Conservation (phyloP, 305 asterid species). For the Euphrasia arctica region DNA sequence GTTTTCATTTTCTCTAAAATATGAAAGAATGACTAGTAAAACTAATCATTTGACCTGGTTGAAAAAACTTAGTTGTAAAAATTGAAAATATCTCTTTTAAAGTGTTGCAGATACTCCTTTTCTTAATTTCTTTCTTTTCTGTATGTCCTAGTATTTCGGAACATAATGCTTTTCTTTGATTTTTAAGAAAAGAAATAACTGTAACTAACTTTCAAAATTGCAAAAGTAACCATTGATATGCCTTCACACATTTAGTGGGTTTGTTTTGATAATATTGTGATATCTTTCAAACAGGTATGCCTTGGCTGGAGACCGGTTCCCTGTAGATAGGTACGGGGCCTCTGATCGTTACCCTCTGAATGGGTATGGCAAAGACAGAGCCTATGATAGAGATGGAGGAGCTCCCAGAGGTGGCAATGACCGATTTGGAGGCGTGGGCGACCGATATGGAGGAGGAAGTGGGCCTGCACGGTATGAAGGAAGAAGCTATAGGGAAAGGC, state of each 20-base stretch:
- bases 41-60: neutral
- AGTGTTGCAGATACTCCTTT: neutral
- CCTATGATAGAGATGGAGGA: constrained; percentile 55
- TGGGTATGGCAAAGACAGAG: constrained; percentile 69
- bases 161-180: neutral
- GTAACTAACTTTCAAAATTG: neutral
- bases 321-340: constrained; percentile 50
- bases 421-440: constrained; percentile 51
- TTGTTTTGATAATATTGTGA: constrained; percentile 14
- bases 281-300: constrained; percentile 49
- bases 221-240: neutral
- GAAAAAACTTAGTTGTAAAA: neutral
- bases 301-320: constrained; percentile 59
- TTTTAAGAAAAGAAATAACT: neutral
- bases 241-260: too few relatives aligned
- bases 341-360: constrained; percentile 65
- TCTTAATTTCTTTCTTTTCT: too few relatives aligned
- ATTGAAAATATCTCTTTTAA: neutral
- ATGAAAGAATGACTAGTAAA: neutral
- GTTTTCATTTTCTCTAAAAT: neutral
- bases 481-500: constrained; percentile 73
- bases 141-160: neutral
- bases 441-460: constrained; percentile 4
- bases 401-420: constrained; percentile 55
- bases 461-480: constrained; percentile 75